Evolutionary conservation across 768 basidiomycete species (phyloP).

Genomic region (Nidularia pulvinata): DNA sequence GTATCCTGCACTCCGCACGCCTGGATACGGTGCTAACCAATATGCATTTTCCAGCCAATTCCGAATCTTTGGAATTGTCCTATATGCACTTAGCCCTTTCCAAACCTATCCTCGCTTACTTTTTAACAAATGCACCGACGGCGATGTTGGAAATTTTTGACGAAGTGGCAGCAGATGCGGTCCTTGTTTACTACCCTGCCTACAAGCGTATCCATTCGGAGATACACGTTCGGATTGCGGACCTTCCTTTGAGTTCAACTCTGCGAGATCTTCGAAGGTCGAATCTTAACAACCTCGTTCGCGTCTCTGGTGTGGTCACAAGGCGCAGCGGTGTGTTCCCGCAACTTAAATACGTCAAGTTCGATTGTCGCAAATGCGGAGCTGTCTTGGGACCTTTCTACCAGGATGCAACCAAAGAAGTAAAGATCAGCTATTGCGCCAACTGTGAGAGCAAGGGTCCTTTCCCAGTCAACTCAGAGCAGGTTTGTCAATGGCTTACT

Average conservation of each 20-base stretch:
- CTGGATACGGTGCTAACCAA: background rate
- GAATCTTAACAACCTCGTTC: constrained; percentile 94
- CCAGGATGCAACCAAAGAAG: constrained; percentile 94
- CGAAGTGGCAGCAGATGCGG: constrained; percentile 91
- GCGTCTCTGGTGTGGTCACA: constrained; percentile 95
- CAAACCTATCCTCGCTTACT: constrained; percentile 96
- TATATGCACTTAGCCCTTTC: constrained; percentile 93
- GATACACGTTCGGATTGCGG: constrained; percentile 95
- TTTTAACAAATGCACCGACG: constrained; percentile 92
- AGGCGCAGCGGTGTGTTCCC: constrained; percentile 96
- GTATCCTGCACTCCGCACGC: constrained; percentile 15
- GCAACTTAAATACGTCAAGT: constrained; percentile 99
- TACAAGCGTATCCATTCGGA: constrained; percentile 98
- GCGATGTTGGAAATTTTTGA: constrained; percentile 96
- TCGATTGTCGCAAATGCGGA: constrained; percentile 95
- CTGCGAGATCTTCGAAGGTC: constrained; percentile 92
- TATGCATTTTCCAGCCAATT: constrained; percentile 64
- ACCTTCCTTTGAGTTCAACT: constrained; percentile 87
- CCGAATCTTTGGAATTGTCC: constrained; percentile 97
- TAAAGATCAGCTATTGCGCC: constrained; percentile 92
- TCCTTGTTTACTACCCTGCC: constrained; percentile 92
- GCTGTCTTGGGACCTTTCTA: constrained; percentile 97
- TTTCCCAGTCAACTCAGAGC: constrained; percentile 95
- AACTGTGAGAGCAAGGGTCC: constrained; percentile 96
- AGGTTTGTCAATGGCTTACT: constrained; percentile 45